Base-by-base conservation (phyloP, 257 asterid species). In the Solanum clarkiae region DNA sequence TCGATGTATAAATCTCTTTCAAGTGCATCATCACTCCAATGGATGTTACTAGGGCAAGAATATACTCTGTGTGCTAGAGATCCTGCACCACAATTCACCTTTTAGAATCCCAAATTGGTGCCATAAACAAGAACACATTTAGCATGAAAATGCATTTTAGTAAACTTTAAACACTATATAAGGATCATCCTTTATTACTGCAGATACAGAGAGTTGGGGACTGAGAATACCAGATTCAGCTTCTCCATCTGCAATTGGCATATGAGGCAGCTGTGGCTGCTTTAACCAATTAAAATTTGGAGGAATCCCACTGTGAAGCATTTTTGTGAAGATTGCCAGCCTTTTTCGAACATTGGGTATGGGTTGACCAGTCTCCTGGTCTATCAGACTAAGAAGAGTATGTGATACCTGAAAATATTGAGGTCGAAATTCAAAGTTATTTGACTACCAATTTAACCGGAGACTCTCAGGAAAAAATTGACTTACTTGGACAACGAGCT, bases 261-360 rank as follows among this genome's bases (percentile, higher is more conserved):
- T 85, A 75, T 81, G 90, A 45, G 87, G 87, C 77, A 79, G 88
- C 70, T 91, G 88, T 16, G 88, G 90, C 85, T 88, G 91, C 71
- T 88, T 87, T 83, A 89, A 86, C 89, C 93, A 91, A 88, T 92
- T 84, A 86, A 95, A 92, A 90, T 92, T 89, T 88, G 90, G 89
- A 20, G 97, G 96, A 53, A 96, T 92, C 84, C 97, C 98, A 91
- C 96, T 94, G 59, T 91, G 97, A 86, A 96, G 98, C 98, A 96
- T 96, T 91, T 92, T 93, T 8, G 80, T 89, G 85, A 96, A 92
- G 87, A 96, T 86, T 69, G 92, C 97, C 86, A 92, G 90, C 90
- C 99, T 93, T 84, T 87, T 90, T 10, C 75, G 97, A 74, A 90
- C 94, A 88, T 95, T 92, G 55, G 79, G 71, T 74, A 90, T 88